Evolutionary conservation across 495 filamentous ascomycete species (phyloP).

Genomic region (Daldinia vernicosa): DNA sequence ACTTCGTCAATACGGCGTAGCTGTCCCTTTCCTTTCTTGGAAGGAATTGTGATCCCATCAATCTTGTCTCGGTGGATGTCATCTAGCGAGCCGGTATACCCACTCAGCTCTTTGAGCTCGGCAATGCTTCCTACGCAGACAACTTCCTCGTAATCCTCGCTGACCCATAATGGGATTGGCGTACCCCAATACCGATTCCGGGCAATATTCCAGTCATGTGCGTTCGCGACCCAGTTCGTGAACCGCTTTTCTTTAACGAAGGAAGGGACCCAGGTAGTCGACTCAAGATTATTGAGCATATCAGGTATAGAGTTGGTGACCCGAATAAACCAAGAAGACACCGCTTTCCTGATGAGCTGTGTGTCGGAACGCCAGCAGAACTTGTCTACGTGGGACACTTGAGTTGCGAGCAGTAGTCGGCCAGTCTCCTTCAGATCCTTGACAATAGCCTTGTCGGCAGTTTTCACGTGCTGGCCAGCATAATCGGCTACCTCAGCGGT

Average conservation of each 20-base stretch:
- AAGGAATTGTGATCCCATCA: constrained; percentile 95
- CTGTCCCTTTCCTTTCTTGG: constrained; percentile 85
- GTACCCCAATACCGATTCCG: constrained; percentile 98
- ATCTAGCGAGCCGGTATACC: constrained; percentile 82
- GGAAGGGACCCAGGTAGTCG: constrained; percentile 91
- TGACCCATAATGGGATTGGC: constrained; percentile 91
- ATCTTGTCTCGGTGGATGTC: constrained; percentile 96
- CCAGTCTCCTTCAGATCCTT: constrained; percentile 84
- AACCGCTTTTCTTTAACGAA: constrained; percentile 95
- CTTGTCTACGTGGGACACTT: constrained; percentile 93
- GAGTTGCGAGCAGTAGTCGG: constrained; percentile 85
- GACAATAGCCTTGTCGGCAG: constrained; percentile 93
- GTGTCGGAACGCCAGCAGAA: constrained; percentile 97
- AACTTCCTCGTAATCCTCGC: constrained; percentile 84
- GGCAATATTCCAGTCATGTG: constrained; percentile 97
- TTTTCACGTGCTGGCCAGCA: constrained; percentile 89
- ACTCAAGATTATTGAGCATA: constrained; percentile 89
- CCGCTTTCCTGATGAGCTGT: constrained; percentile 91
- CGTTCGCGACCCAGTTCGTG: constrained; percentile 81
- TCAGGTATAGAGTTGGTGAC: constrained; percentile 84
- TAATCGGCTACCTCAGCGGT: constrained; percentile 85
- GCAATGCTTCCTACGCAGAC: constrained; percentile 87
- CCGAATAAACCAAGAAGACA: constrained; percentile 96
- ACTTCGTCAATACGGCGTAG: constrained; percentile 87
- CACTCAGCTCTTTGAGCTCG: constrained; percentile 87